phyloP scores from a whole-genome alignment of 306 rosid species.

The Inga oerstediana region DNA sequence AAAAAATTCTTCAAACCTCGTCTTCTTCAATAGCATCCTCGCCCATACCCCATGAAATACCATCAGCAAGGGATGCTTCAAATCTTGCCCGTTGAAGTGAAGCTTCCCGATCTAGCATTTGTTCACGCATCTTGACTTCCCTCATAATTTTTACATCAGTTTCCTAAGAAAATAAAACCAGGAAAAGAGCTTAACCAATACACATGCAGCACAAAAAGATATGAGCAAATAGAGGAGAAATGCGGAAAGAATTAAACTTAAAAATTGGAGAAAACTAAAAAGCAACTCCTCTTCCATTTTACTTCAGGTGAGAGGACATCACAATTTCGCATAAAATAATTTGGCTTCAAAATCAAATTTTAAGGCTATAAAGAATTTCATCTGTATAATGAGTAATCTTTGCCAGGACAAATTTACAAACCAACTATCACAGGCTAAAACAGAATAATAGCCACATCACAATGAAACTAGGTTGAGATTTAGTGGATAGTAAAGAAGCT shows the following conservation, averaged over 20 bases:
- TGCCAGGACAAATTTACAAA: slow-evolving; percentile 3
- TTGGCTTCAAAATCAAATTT: not conserved
- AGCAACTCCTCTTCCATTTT: not conserved
- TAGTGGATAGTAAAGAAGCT: not conserved
- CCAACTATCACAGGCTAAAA: not conserved
- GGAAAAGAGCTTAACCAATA: slow-evolving; percentile 1
- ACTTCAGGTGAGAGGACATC: not conserved
- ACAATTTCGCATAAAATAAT: not conserved
- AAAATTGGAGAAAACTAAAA: not conserved
- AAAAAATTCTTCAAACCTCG: slow-evolving; percentile 61
- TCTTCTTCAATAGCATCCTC: slow-evolving; percentile 97
- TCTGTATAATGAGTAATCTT: not conserved
- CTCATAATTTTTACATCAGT: slow-evolving; percentile 53
- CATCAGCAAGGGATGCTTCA: slow-evolving; percentile 83
- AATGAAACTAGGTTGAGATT: slow-evolving; percentile 5
- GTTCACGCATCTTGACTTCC: slow-evolving; percentile 67
- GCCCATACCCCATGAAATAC: slow-evolving; percentile 97
- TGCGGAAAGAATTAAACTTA: not conserved
- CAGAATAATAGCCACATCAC: slow-evolving; percentile 5
- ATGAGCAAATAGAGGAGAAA: not conserved
- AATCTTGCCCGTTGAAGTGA: slow-evolving; percentile 84
- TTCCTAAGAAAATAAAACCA: slow-evolving; percentile 56
- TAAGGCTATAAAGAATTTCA: not conserved
- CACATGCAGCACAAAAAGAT: slow-evolving; percentile 12
- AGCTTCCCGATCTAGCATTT: slow-evolving; percentile 78